A percentile compares a stretch with the other conserved stretches of the same genome.
Conservation (phyloP, 2,329 filamentous ascomycete genomes). For the Phialemonium atrogriseum region DNA sequence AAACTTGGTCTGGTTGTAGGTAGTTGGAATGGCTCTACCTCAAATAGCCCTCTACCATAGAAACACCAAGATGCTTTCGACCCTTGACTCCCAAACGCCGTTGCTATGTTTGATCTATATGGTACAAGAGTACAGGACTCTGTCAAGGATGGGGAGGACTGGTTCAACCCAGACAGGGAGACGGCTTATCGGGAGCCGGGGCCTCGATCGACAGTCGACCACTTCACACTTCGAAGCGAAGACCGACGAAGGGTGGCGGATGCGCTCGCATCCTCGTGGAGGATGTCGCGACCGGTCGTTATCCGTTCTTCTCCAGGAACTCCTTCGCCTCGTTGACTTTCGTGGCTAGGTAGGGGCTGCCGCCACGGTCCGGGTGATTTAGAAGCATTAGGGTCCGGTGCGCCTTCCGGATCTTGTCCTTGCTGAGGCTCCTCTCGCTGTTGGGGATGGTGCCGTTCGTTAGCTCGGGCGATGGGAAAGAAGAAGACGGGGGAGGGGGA, state of each 20-base stretch:
- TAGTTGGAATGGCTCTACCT: too few species aligned
- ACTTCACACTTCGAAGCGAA: too few species aligned
- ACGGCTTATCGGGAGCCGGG: too few species aligned
- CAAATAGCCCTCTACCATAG: background rate
- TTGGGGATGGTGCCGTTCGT: too few species aligned
- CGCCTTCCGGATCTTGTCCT: constrained; percentile 91
- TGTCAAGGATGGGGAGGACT: background rate
- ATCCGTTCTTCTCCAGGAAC: constrained; percentile 68
- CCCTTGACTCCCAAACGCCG: constrained; percentile 9
- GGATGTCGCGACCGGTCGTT: too few species aligned
- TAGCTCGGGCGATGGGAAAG: background rate
- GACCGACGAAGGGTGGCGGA: too few species aligned
- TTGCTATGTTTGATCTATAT: constrained; percentile 12
- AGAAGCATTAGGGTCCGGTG: constrained; percentile 93
- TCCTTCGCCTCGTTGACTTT: constrained; percentile 99
- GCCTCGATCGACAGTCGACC: too few species aligned
- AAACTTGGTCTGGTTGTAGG: too few species aligned
- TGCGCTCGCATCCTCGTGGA: too few species aligned
- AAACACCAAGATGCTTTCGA: background rate
- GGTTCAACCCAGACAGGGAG: background rate
- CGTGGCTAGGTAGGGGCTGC: constrained; percentile 90
- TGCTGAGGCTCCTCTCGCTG: constrained; percentile 80
- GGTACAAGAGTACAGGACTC: constrained; percentile 7
- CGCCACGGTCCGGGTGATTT: constrained; percentile 96
- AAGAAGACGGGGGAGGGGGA: background rate